phyloP scores from a whole-genome alignment of 768 basidiomycete genomes.

The Kwoniella bestiolae region DNA sequence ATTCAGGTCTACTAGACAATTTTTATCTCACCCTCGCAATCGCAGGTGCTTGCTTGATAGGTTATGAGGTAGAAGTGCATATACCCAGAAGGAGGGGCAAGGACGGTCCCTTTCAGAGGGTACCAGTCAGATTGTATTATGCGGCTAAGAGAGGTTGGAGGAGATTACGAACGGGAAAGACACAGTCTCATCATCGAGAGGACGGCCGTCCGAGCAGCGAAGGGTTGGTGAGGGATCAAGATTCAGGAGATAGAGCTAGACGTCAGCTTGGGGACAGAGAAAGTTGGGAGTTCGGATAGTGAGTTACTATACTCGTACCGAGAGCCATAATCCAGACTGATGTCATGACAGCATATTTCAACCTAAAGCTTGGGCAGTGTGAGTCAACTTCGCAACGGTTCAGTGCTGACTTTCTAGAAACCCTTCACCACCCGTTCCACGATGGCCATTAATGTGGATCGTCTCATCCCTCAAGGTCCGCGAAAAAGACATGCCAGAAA shows the following conservation, averaged over 20 bases:
- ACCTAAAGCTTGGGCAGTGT: conserved; percentile 50
- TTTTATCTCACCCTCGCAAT: conserved; percentile 53
- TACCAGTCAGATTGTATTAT: conserved; percentile 32
- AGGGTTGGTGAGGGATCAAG: conserved; percentile 7
- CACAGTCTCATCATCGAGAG: neutral
- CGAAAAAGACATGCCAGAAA: conserved; percentile 54
- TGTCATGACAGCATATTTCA: conserved; percentile 40
- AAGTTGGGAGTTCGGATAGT: conserved; percentile 56
- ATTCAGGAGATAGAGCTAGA: conserved; percentile 17
- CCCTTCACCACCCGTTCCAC: conserved; percentile 42
- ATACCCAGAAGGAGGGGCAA: conserved; percentile 49
- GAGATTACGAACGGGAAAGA: conserved; percentile 10
- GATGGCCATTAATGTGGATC: conserved; percentile 54
- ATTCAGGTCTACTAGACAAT: conserved; percentile 55
- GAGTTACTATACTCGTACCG: conserved; percentile 19
- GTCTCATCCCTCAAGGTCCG: conserved; percentile 39
- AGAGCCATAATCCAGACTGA: neutral
- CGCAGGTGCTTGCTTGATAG: conserved; percentile 50
- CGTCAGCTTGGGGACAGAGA: conserved; percentile 47
- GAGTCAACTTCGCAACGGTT: conserved; percentile 13
- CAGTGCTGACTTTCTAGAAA: conserved; percentile 31
- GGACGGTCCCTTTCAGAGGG: conserved; percentile 40
- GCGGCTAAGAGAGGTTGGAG: conserved; percentile 29
- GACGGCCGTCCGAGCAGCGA: conserved; percentile 17
- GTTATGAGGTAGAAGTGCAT: conserved; percentile 52